Conservation (phyloP, 495 filamentous ascomycete species). For the Penicillium canariense region DNA sequence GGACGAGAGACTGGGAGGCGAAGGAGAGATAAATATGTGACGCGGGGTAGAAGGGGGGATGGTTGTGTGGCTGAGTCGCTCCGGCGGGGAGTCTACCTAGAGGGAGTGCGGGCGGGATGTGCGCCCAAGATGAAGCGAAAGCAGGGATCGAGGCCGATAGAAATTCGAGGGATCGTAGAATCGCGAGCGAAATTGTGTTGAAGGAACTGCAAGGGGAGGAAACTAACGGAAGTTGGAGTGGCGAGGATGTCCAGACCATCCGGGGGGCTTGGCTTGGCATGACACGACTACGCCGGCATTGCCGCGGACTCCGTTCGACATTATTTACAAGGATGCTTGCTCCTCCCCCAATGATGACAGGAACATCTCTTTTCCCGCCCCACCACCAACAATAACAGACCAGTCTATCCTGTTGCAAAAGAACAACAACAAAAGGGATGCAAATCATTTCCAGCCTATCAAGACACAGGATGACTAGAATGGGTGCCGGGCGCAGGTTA, state of each 20-base stretch:
- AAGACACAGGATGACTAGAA: conserved; percentile 2
- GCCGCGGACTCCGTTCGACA: background rate
- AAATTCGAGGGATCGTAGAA: background rate
- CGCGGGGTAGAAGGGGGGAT: conserved; percentile 28
- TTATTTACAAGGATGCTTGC: background rate
- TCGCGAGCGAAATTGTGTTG: too few species aligned
- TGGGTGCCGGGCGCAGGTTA: background rate
- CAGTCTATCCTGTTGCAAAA: conserved; percentile 10
- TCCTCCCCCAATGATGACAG: background rate
- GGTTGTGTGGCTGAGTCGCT: conserved; percentile 26
- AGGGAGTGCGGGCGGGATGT: background rate
- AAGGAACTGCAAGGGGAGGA: background rate
- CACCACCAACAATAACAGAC: background rate
- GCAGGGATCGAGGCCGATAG: background rate
- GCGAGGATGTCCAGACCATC: conserved; percentile 17
- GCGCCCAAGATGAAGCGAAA: background rate
- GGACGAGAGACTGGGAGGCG: background rate
- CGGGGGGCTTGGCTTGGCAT: conserved; percentile 13
- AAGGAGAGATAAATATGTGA: conserved; percentile 9
- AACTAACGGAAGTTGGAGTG: background rate
- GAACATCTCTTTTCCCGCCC: too few species aligned
- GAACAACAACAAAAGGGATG: background rate
- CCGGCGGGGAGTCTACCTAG: background rate
- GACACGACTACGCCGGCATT: conserved; percentile 3
- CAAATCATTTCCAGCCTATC: conserved; percentile 6